Percentiles rank a stretch among this genome's conserved stretches.
phyloP scores from a whole-genome alignment of 345 rosid genomes.

The Ailanthus altissimus region DNA sequence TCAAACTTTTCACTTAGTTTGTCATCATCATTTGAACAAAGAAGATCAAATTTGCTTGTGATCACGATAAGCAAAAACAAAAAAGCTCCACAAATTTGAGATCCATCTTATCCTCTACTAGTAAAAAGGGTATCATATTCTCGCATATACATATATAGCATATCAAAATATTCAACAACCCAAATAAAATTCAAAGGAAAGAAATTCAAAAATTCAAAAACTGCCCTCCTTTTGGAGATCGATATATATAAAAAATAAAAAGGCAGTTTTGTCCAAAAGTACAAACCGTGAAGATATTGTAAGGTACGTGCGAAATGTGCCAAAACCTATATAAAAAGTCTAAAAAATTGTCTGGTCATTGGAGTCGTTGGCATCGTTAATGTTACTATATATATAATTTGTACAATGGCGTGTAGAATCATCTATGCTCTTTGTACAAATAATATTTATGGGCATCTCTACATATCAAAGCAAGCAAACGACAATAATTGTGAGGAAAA shows the following conservation, averaged over 20 bases:
- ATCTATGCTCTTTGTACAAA: not conserved
- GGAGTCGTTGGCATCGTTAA: slow-evolving; percentile 1
- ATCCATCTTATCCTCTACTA: not conserved
- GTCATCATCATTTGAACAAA: not conserved
- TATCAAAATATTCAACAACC: not conserved
- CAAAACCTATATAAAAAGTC: not conserved
- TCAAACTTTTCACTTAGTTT: not conserved
- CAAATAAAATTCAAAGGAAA: not conserved
- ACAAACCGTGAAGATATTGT: slow-evolving; percentile 2
- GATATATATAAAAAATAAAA: not conserved
- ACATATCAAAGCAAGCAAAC: not conserved
- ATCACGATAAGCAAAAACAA: not conserved
- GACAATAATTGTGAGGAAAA: not conserved
- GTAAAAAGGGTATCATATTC: slow-evolving; percentile 11
- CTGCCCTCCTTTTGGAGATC: too few relatives aligned
- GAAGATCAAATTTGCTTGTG: not conserved
- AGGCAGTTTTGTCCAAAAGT: slow-evolving; percentile 11
- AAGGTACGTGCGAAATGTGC: slow-evolving; percentile 15
- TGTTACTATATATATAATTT: not conserved
- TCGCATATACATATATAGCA: not conserved
- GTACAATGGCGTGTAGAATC: slow-evolving; percentile 1
- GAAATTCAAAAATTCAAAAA: not conserved
- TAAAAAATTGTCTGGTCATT: not conserved
- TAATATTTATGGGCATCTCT: not conserved
- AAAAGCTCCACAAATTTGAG: not conserved